A percentile compares a stretch with the other conserved stretches of the same genome.
phyloP scores from a whole-genome alignment of 106 monocot species.

The Platanthera zijinensis region DNA sequence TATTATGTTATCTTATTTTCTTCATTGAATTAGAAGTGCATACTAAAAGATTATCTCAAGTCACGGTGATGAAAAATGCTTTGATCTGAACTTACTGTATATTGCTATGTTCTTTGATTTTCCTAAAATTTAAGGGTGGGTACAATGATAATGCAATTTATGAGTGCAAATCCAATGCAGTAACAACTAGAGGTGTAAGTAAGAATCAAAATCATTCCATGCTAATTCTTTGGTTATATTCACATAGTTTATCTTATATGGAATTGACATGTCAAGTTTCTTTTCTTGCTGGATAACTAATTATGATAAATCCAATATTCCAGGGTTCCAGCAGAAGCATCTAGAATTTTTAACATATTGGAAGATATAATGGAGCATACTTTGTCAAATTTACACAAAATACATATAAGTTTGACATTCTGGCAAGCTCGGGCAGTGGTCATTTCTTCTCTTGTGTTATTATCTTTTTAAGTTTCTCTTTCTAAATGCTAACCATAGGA shows the following conservation, averaged over 20 bases:
- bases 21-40: too few species aligned
- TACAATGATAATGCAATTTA: background rate
- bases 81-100: background rate
- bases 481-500: background rate
- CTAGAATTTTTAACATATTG: constrained; percentile 34
- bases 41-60: background rate
- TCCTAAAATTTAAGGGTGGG: background rate
- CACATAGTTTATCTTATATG: background rate
- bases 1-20: too few species aligned
- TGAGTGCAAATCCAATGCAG: background rate
- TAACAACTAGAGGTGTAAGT: too few species aligned
- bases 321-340: constrained; percentile 40
- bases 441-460: background rate
- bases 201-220: too few species aligned
- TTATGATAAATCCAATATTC: background rate
- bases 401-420: constrained; percentile 76
- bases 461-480: background rate
- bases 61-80: background rate
- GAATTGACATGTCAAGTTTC: background rate
- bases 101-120: background rate
- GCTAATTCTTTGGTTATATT: background rate
- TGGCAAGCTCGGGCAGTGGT: constrained; percentile 88
- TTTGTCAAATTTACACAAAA: constrained; percentile 50
- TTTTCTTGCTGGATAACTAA: constrained; percentile 6
- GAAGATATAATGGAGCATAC: constrained; percentile 62